Evolutionary conservation across 257 asterid genomes (phyloP), one percentile per base, ranked within the genome.

Genomic region (Forsythia viridissima): DNA sequence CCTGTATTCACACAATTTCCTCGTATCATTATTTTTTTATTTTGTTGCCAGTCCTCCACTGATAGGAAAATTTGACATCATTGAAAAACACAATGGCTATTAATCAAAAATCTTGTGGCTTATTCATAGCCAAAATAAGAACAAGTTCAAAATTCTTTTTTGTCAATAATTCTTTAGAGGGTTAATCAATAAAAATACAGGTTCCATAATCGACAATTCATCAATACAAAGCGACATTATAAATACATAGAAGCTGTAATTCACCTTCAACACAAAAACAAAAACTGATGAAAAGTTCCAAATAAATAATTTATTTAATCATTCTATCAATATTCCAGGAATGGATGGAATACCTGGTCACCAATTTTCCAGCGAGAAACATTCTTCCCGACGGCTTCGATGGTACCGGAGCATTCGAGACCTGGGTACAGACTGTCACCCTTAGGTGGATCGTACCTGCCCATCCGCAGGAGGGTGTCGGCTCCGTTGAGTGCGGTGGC

Each of bases 401-500:
- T 41, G 46, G 85, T 82, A 0, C 99, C 99, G 76, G 99, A 95
- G 84, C 99, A 95, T 76, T 95, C 99, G 20, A 95, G 98, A 70
- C 99, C 98, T 0, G 90, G 99, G 70, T 82, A 90, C 79, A 78
- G 82, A 40, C 98, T 93, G 0, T 89, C 97, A 1, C 97, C 97
- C 75, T 90, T 77, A 5, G 91, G 96, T 2, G 97, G 87, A 72
- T 97, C 97, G 77, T 92, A 8, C 79, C 75, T 81, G 18, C 99
- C 99, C 87, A 77, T 87, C 72, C 97, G 91, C 83, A 93, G 99
- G 76, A 89, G 89, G 57, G 92, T 85, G 57, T 93, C 99, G 1
- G 99, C 98, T 80, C 98, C 74, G 85, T 93, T 95, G 42, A 95
- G 77, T 46, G 97, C 98, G 20, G 97, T 87, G 68, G 97, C 99